phyloP scores from a whole-genome alignment of 2,329 filamentous ascomycete species.

The Claviceps digitariae region DNA sequence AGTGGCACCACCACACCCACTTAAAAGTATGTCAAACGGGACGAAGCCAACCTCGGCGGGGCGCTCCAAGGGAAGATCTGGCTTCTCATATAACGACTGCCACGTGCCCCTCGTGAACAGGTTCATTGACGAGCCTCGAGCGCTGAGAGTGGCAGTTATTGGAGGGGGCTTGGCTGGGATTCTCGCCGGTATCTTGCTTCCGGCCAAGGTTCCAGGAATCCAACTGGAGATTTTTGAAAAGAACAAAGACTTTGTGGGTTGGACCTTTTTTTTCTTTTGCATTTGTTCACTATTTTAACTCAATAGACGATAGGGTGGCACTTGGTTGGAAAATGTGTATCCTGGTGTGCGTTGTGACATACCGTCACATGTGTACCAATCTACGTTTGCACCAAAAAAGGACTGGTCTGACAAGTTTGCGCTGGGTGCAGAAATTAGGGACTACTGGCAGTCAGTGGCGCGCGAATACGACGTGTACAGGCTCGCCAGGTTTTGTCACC shows the following conservation, averaged over 20 bases:
- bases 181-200: slow-evolving; percentile 50
- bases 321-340: slow-evolving; percentile 44
- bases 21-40: not conserved
- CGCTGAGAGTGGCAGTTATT: slow-evolving; percentile 21
- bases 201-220: slow-evolving; percentile 54
- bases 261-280: not conserved
- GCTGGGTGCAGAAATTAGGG: slow-evolving; percentile 50
- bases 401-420: slow-evolving; percentile 59
- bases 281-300: not conserved
- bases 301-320: slow-evolving; percentile 28
- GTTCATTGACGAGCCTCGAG: slow-evolving; percentile 21
- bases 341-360: slow-evolving; percentile 56
- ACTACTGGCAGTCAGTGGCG: slow-evolving; percentile 52
- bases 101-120: slow-evolving; percentile 14
- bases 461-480: slow-evolving; percentile 51
- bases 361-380: slow-evolving; percentile 57
- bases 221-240: slow-evolving; percentile 55
- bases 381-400: slow-evolving; percentile 51
- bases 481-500: slow-evolving; percentile 38
- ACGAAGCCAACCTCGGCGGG: not conserved
- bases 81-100: not conserved
- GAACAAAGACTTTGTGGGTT: slow-evolving; percentile 48
- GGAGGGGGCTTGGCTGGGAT: slow-evolving; percentile 23
- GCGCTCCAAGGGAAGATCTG: not conserved
- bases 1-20: not conserved